phyloP scores from a whole-genome alignment of 2,329 filamentous ascomycete genomes.

The Phaeosphaeriaceae sp. region DNA sequence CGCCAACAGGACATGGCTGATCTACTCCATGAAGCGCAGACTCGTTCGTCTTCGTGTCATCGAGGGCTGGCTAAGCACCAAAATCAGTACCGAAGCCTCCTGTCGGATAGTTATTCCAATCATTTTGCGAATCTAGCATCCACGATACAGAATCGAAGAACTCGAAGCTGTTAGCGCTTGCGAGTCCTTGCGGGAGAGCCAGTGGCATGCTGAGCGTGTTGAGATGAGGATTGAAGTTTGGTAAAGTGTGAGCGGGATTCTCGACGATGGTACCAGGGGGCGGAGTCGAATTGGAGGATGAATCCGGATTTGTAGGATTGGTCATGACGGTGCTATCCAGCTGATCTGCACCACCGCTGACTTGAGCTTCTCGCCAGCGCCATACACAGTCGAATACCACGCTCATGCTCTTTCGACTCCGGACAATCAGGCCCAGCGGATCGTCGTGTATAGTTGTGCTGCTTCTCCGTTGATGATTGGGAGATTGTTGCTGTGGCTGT shows the following conservation, averaged over 20 bases:
- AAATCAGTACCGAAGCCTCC: constrained; percentile 41
- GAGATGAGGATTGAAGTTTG: constrained; percentile 47
- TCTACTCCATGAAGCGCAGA: too few species aligned
- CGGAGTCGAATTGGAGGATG: constrained; percentile 67
- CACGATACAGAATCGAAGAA: constrained; percentile 93
- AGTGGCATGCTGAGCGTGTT: constrained; percentile 58
- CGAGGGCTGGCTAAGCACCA: constrained; percentile 24
- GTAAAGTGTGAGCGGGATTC: constrained; percentile 41
- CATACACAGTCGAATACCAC: constrained; percentile 85
- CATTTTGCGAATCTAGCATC: constrained; percentile 79
- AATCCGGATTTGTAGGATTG: constrained; percentile 86
- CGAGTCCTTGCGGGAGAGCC: constrained; percentile 64
- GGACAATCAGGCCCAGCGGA: constrained; percentile 79
- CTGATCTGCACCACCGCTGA: constrained; percentile 54
- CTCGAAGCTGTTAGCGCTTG: constrained; percentile 58
- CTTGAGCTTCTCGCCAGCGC: constrained; percentile 77
- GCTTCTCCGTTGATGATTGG: constrained; percentile 31
- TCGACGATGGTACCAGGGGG: constrained; percentile 51
- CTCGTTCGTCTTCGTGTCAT: neutral
- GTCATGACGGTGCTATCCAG: constrained; percentile 75
- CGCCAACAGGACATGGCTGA: neutral
- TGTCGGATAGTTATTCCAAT: constrained; percentile 41
- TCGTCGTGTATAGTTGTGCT: constrained; percentile 63
- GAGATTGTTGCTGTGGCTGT: constrained; percentile 23
- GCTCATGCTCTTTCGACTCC: constrained; percentile 84